phyloP scores from a whole-genome alignment of 2,329 filamentous ascomycete genomes.

The Monosporascus sp. region DNA sequence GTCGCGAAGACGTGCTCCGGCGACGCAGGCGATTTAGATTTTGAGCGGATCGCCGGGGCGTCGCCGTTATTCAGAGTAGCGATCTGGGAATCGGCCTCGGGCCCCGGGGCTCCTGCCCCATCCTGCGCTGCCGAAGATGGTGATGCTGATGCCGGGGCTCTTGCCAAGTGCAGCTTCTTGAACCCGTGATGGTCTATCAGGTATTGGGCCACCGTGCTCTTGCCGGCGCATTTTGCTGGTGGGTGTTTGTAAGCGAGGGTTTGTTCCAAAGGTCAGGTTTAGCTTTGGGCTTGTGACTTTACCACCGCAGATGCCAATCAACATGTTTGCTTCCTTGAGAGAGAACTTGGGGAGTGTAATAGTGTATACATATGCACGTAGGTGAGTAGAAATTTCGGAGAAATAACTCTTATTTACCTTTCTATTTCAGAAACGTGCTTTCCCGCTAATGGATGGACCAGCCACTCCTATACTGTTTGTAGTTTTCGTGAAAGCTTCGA shows the following conservation, averaged over 20 bases:
- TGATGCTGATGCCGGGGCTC: slow-evolving; percentile 1
- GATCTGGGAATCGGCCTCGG: not conserved
- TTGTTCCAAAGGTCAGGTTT: not conserved
- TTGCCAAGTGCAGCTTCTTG: slow-evolving; percentile 59
- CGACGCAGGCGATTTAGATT: slow-evolving; percentile 1
- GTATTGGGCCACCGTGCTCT: slow-evolving; percentile 83
- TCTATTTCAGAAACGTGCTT: too few relatives aligned
- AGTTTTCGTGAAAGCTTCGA: too few relatives aligned
- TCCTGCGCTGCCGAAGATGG: not conserved
- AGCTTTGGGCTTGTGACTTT: slow-evolving; percentile 19
- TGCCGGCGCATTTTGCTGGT: slow-evolving; percentile 86
- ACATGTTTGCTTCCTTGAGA: slow-evolving; percentile 44
- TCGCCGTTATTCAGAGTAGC: not conserved
- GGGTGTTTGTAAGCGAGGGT: slow-evolving; percentile 9
- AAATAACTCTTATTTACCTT: too few relatives aligned
- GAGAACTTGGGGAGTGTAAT: too few relatives aligned
- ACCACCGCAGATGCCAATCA: slow-evolving; percentile 75
- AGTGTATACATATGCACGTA: too few relatives aligned
- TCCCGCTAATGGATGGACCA: too few relatives aligned
- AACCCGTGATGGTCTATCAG: slow-evolving; percentile 82
- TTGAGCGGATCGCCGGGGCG: not conserved
- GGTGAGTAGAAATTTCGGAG: too few relatives aligned
- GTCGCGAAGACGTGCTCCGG: slow-evolving; percentile 45
- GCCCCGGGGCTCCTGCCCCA: not conserved
- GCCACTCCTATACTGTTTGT: not conserved